These are phyloP conservation scores for Penicillium antarcticum DNA, from an alignment of 495 filamentous ascomycete species.

Conservation along the genomic window DNA sequence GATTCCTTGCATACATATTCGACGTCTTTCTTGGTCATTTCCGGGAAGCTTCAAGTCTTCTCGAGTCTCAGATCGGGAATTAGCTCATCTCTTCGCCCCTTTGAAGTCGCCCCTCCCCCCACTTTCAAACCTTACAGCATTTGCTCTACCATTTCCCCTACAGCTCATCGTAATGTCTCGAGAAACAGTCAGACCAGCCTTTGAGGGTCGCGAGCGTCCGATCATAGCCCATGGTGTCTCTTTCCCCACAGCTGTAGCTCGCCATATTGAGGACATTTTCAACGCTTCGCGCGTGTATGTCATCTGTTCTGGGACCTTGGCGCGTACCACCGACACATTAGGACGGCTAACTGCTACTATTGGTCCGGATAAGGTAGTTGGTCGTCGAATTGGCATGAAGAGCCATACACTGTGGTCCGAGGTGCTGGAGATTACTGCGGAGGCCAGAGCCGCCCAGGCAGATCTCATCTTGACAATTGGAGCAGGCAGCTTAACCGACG, in stretches of 20 bases:
- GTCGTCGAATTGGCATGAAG: slow-evolving; percentile 53
- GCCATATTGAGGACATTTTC: slow-evolving; percentile 51
- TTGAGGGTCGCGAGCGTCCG: slow-evolving; percentile 34
- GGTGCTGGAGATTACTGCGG: slow-evolving; percentile 50
- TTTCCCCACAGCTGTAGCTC: slow-evolving; percentile 46
- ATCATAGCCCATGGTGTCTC: slow-evolving; percentile 50
- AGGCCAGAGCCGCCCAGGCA: slow-evolving; percentile 42
- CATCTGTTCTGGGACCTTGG: slow-evolving; percentile 57
- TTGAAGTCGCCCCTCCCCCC: too few relatives aligned
- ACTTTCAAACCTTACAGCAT: too few relatives aligned
- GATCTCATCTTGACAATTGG: slow-evolving; percentile 61
- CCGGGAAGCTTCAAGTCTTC: too few relatives aligned
- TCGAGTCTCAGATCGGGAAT: too few relatives aligned
- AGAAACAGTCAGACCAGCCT: slow-evolving; percentile 40
- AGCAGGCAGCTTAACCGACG: slow-evolving; percentile 60
- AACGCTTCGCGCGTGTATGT: slow-evolving; percentile 54
- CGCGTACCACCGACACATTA: slow-evolving; percentile 50
- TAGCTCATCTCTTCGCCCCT: too few relatives aligned
- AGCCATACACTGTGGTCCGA: slow-evolving; percentile 61
- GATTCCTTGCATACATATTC: too few relatives aligned
- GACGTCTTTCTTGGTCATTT: too few relatives aligned
- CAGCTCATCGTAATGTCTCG: slow-evolving; percentile 12
- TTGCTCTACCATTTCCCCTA: too few relatives aligned
- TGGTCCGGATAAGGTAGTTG: slow-evolving; percentile 41
- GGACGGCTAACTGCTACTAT: slow-evolving; percentile 43